A percentile compares a stretch with the other conserved stretches of the same genome.
Evolutionary conservation across 2,329 filamentous ascomycete species (phyloP).

Genomic region (Ascochyta viciae-villosae): DNA sequence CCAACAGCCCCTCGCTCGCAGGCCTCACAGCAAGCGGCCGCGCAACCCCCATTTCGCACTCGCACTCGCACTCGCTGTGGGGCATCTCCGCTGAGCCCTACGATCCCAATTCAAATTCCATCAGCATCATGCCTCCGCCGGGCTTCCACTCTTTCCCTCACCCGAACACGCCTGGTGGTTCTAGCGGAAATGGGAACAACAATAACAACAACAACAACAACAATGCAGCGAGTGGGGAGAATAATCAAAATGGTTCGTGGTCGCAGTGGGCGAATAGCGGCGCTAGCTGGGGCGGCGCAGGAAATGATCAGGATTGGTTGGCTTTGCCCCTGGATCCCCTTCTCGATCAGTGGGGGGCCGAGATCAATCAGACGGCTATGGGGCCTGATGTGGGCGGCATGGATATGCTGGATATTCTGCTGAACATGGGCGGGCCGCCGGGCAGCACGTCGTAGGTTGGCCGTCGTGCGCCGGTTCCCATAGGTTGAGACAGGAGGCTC

Average conservation of each 20-base stretch:
- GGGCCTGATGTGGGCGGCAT: conserved; percentile 70
- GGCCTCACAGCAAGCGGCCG: conserved; percentile 39
- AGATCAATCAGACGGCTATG: conserved; percentile 63
- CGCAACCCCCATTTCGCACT: conserved; percentile 41
- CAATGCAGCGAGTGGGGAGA: conserved; percentile 22
- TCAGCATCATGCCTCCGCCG: conserved; percentile 59
- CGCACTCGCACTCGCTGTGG: conserved; percentile 47
- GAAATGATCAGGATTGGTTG: conserved; percentile 63
- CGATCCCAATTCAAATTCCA: conserved; percentile 52
- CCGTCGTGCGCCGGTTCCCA: background rate
- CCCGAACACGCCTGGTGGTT: conserved; percentile 18
- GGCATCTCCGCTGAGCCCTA: conserved; percentile 55
- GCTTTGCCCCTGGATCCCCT: conserved; percentile 68
- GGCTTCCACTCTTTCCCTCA: conserved; percentile 26
- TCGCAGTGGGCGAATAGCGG: conserved; percentile 31
- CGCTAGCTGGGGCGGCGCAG: conserved; percentile 27
- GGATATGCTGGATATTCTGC: conserved; percentile 58
- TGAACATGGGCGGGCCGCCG: conserved; percentile 48
- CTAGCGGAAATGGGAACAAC: too few relatives aligned
- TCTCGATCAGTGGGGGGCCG: conserved; percentile 63
- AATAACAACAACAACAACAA: conserved; percentile 20
- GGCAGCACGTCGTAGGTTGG: conserved; percentile 24
- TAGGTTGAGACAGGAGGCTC: background rate
- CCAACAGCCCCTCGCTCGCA: conserved; percentile 33
- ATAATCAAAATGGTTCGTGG: conserved; percentile 9